Conservation (phyloP, 1,284 basidiomycete genomes). For the Cerrena zonata region DNA sequence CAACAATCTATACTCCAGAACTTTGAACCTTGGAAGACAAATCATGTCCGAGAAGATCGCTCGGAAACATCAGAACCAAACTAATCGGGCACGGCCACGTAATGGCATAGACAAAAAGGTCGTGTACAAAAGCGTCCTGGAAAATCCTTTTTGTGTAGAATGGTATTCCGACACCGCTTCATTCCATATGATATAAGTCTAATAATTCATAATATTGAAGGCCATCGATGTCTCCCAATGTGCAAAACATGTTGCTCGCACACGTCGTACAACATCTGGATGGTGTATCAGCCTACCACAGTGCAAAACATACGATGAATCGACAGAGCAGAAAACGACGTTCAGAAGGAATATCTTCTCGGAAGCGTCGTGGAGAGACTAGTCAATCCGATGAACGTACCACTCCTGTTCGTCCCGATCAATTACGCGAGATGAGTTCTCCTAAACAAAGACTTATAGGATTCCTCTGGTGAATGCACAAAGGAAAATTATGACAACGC, state of each 20-base stretch:
- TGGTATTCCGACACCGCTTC: conserved; percentile 43
- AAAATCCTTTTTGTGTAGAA: conserved; percentile 64
- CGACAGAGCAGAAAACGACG: background rate
- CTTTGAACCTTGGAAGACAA: no score
- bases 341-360: no score
- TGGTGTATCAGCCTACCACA: conserved; percentile 43
- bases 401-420: background rate
- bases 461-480: no score
- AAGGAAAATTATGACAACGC: no score
- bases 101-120: conserved; percentile 41
- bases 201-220: conserved; percentile 34
- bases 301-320: conserved; percentile 13
- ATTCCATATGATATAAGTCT: no score
- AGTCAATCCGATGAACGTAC: background rate
- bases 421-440: background rate
- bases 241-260: conserved; percentile 57
- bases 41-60: conserved; percentile 41
- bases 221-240: conserved; percentile 58
- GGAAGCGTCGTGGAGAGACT: background rate
- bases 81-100: conserved; percentile 54
- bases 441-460: no score
- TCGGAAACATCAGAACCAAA: conserved; percentile 46
- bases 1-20: no score
- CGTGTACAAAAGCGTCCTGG: conserved; percentile 63
- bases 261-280: conserved; percentile 44